phyloP scores from a whole-genome alignment of 192 early-diverging fungal genomes.

The Piromyces finnis region DNA sequence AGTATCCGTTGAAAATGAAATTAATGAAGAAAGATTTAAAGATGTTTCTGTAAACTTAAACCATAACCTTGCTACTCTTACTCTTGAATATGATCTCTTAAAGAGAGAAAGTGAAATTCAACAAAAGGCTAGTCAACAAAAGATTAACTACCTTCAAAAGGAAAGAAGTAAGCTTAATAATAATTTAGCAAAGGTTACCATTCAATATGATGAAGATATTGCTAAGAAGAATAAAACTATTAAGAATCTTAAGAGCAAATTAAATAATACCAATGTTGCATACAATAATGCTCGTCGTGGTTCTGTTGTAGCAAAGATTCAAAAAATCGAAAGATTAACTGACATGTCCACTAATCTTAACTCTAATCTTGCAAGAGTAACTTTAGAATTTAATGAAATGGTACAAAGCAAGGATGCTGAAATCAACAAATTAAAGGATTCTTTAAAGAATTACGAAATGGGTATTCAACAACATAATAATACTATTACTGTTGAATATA shows the following conservation, averaged over 20 bases:
- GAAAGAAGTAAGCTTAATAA: not conserved
- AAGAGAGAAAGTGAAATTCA: too few species aligned
- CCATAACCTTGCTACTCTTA: not conserved
- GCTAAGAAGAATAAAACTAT: not conserved
- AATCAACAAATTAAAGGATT: not conserved
- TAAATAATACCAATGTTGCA: not conserved
- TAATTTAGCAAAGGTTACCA: not conserved
- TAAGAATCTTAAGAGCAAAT: not conserved
- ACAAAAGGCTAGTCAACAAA: not conserved
- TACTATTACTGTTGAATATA: not conserved
- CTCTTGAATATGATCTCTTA: too few species aligned
- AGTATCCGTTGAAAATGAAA: not conserved
- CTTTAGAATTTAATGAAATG: not conserved
- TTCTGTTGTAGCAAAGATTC: not conserved
- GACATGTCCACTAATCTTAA: not conserved
- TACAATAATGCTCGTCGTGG: not conserved
- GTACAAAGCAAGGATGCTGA: not conserved
- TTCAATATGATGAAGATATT: not conserved
- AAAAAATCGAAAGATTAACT: not conserved
- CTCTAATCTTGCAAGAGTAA: not conserved
- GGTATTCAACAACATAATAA: not conserved
- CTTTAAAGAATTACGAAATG: not conserved
- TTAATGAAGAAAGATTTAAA: not conserved
- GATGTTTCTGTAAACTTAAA: not conserved
- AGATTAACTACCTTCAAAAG: not conserved